These are phyloP conservation scores for Pouteria campechiana DNA, from an alignment of 179 eudicot species.

Conservation along the genomic window DNA sequence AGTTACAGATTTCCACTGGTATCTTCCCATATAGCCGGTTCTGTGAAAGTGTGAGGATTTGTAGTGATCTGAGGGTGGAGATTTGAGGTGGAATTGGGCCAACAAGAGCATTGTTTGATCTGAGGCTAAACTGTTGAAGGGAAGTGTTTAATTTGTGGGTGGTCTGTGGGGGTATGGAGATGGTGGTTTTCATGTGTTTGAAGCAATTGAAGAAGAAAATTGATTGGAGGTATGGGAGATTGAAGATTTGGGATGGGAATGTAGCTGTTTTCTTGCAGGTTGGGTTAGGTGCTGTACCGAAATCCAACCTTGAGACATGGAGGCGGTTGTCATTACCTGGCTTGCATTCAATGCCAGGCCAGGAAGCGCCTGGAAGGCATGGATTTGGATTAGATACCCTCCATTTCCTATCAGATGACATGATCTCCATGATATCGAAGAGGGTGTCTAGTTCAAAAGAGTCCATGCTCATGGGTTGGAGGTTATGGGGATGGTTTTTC, in stretches of 20 bases:
- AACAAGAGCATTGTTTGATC: constrained; percentile 44
- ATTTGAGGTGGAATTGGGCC: constrained; percentile 55
- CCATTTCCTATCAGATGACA: constrained; percentile 56
- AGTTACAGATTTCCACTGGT: constrained; percentile 25
- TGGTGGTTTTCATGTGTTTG: constrained; percentile 29
- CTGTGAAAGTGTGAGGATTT: constrained; percentile 65
- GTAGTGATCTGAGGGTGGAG: constrained; percentile 38
- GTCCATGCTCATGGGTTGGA: constrained; percentile 26
- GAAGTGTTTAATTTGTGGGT: constrained; percentile 14
- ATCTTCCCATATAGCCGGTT: constrained; percentile 39
- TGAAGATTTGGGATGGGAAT: constrained; percentile 53
- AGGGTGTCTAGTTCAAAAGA: constrained; percentile 46
- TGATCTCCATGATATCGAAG: constrained; percentile 49
- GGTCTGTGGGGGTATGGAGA: constrained; percentile 17
- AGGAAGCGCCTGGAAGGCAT: constrained; percentile 43
- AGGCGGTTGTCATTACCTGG: constrained; percentile 21
- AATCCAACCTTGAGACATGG: constrained; percentile 65
- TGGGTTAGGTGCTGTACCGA: constrained; percentile 56
- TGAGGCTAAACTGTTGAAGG: constrained; percentile 58
- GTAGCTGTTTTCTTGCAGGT: constrained; percentile 35
- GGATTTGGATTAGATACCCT: constrained; percentile 50
- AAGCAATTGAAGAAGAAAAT: constrained; percentile 62
- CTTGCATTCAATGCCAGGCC: constrained; percentile 77
- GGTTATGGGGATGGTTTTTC: constrained; percentile 9
- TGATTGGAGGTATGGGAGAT: constrained; percentile 50